Base-by-base conservation (phyloP, 257 asterid genomes). In the Petrea volubilis region DNA sequence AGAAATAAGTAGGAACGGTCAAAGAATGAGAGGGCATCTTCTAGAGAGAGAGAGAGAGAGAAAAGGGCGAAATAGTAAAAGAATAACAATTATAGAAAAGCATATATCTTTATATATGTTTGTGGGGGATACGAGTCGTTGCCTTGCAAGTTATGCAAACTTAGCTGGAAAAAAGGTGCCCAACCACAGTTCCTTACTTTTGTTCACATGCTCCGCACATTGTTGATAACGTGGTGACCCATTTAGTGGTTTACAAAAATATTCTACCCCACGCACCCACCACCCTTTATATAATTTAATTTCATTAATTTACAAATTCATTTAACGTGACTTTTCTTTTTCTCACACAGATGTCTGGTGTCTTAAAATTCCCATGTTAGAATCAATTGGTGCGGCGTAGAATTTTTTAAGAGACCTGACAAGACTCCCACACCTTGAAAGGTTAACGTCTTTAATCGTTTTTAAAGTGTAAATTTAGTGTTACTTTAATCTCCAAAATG, bases 101-200 rank as follows among this genome's bases (percentile, higher is more conserved):
- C 20, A 43, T 25, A 11, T 18, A 1, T 11, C 4, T 38, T 5
- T 31, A 8, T 7, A 12, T 7, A 15, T 17, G 17, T 24, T 24
- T 56, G 29, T 29, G 36, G 40, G 17, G 29, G 36, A 73, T n/a
- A n/a, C n/a, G 44, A 46, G 49, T 17, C 47, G 81, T 57, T 71
- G 61, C 23, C 77, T 76, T 76, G 80, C 68, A 76, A 70, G 69
- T 41, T 14, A 49, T 77, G 73, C 73, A 64, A 76, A 55, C 55
- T 21, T 69, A 11, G 72, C 38, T 70, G 73, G 68, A 50, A 21
- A n/a, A 60, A 44, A n/a, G 38, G 58, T 38, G 27, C n/a, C 71
- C 63, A n/a, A 52, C 64, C 38, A 51, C n/a, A 40, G 49, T 56
- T 34, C 7, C 31, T 57, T 15, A 17, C 47, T 70, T 58, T 58